Evolutionary conservation across 495 filamentous ascomycete species (phyloP).

Genomic region (Bacidia gigantensis): DNA sequence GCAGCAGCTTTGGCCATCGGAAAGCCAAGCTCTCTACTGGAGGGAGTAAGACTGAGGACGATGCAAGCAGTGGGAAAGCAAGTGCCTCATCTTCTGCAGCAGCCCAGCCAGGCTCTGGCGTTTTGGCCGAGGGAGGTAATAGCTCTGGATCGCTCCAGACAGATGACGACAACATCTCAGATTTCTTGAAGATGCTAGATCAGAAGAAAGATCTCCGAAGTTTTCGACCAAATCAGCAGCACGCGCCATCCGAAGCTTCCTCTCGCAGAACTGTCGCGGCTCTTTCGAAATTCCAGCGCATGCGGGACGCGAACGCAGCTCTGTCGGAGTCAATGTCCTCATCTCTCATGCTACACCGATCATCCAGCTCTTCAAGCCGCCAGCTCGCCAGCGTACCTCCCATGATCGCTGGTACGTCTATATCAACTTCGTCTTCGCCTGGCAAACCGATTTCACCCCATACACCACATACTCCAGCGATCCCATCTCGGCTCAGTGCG

Average conservation of each 20-base stretch:
- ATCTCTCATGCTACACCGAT: constrained; percentile 67
- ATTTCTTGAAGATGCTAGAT: constrained; percentile 80
- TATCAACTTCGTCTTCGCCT: constrained; percentile 74
- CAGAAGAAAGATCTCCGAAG: constrained; percentile 64
- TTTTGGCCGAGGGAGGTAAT: constrained; percentile 60
- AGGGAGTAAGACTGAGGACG: constrained; percentile 63
- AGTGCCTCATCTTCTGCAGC: constrained; percentile 62
- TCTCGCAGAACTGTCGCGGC: constrained; percentile 53
- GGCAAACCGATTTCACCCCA: constrained; percentile 88
- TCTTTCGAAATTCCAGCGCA: constrained; percentile 62
- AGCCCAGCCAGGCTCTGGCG: constrained; percentile 72
- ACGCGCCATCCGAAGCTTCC: constrained; percentile 42
- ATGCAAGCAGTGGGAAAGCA: constrained; percentile 72
- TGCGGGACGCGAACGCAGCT: constrained; percentile 74
- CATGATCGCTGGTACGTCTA: constrained; percentile 69
- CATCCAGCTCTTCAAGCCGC: constrained; percentile 69
- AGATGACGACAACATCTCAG: constrained; percentile 83
- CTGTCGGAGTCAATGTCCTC: constrained; percentile 82
- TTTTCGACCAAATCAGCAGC: constrained; percentile 37
- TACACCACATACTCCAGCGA: constrained; percentile 85
- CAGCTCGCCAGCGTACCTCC: constrained; percentile 71
- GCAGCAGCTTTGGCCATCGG: constrained; percentile 81
- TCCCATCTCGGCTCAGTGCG: constrained; percentile 82
- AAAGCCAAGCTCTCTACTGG: constrained; percentile 58
- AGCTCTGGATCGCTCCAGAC: constrained; percentile 71